These are phyloP conservation scores for Naegleria fowleri DNA, from an alignment of 208 protist genomes.

Conservation along the genomic window DNA sequence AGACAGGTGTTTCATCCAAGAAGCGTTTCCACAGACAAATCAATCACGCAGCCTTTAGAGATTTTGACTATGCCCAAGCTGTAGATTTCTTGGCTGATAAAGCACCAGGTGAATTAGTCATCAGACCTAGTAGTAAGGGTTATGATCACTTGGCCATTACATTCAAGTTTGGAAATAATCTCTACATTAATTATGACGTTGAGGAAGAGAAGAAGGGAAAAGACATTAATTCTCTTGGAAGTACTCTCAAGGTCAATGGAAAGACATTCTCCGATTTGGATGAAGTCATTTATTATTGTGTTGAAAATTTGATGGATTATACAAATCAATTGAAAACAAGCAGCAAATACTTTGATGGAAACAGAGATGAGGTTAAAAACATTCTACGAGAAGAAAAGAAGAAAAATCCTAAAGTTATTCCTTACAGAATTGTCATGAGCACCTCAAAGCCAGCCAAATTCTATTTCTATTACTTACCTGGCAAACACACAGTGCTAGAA, in stretches of 20 bases:
- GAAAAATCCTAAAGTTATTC: constrained; percentile 36
- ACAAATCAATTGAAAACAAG: constrained; percentile 16
- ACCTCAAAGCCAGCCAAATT: constrained; percentile 26
- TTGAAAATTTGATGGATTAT: constrained; percentile 40
- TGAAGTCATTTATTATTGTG: constrained; percentile 39
- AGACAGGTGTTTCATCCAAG: neutral
- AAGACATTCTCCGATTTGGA: constrained; percentile 36
- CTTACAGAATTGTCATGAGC: constrained; percentile 35
- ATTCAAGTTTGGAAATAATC: constrained; percentile 32
- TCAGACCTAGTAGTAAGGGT: constrained; percentile 37
- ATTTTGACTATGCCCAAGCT: constrained; percentile 30
- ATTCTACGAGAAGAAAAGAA: constrained; percentile 27
- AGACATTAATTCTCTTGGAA: constrained; percentile 23
- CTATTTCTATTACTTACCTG: constrained; percentile 34
- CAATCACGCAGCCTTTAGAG: constrained; percentile 37
- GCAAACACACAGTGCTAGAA: neutral
- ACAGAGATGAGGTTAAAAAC: constrained; percentile 27
- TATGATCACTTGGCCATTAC: constrained; percentile 43
- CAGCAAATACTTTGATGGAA: neutral
- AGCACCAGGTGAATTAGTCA: constrained; percentile 30
- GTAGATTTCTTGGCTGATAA: constrained; percentile 25
- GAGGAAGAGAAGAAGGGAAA: constrained; percentile 37
- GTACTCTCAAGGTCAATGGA: constrained; percentile 29
- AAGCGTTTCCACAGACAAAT: constrained; percentile 32
- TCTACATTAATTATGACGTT: constrained; percentile 37